Percentiles rank a stretch among this genome's conserved stretches.
Conservation (phyloP, 2,329 filamentous ascomycete genomes). For the Neofusicoccum sp. region DNA sequence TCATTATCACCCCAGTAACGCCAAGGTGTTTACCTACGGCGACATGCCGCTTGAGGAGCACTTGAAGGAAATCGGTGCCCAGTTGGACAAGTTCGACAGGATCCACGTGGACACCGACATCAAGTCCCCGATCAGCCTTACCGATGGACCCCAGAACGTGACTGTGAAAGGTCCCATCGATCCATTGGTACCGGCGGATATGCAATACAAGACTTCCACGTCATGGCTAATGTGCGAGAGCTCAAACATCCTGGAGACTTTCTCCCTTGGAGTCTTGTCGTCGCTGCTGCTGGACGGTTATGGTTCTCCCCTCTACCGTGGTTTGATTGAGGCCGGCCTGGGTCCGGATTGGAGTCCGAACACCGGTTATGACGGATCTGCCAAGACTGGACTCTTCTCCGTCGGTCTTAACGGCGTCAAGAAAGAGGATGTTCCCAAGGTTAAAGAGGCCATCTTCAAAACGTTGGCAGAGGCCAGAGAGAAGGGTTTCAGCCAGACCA, state of each 20-base stretch:
- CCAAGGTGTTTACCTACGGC: slow-evolving; percentile 93
- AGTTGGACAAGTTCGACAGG: slow-evolving; percentile 72
- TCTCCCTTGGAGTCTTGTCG: slow-evolving; percentile 79
- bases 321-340: slow-evolving; percentile 84
- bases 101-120: slow-evolving; percentile 71
- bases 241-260: slow-evolving; percentile 81
- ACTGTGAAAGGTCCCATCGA: slow-evolving; percentile 81
- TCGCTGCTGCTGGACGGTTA: slow-evolving; percentile 91
- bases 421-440: slow-evolving; percentile 73
- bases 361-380: slow-evolving; percentile 83
- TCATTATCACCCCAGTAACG: slow-evolving; percentile 97
- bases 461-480: slow-evolving; percentile 70
- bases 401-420: slow-evolving; percentile 89
- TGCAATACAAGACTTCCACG: slow-evolving; percentile 90
- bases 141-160: slow-evolving; percentile 66
- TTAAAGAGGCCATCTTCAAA: slow-evolving; percentile 73
- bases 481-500: slow-evolving; percentile 83
- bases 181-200: slow-evolving; percentile 79
- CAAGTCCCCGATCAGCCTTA: slow-evolving; percentile 74
- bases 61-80: slow-evolving; percentile 74
- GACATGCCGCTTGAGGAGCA: slow-evolving; percentile 86
- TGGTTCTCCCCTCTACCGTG: slow-evolving; percentile 88
- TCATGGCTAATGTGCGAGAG: slow-evolving; percentile 91
- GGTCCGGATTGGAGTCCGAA: slow-evolving; percentile 95
- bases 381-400: slow-evolving; percentile 79